Conservation (phyloP, 805 yeast genomes). For the Candida tibetensis region DNA sequence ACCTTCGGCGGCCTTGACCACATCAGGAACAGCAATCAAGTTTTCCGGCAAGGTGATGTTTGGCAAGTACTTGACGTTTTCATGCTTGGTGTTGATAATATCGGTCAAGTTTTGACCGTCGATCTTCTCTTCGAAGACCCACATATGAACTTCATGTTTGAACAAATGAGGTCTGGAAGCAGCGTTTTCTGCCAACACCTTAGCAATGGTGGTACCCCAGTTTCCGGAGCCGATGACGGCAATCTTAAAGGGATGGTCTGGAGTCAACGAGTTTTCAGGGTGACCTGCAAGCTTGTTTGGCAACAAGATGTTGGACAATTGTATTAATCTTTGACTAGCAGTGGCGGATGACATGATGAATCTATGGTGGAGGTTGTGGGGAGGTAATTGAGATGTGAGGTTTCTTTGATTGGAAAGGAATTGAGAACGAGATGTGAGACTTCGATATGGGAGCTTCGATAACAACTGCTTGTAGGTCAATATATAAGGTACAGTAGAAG, state of each 20-base stretch:
- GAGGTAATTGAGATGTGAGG: neutral
- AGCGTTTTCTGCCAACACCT: constrained; percentile 44
- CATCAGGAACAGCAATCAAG: constrained; percentile 40
- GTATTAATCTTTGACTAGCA: constrained; percentile 28
- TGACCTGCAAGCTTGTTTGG: constrained; percentile 15
- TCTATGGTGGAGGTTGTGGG: neutral
- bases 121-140: constrained; percentile 44
- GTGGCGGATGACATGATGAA: constrained; percentile 1
- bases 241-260: constrained; percentile 29
- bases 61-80: constrained; percentile 45
- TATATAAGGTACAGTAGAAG: too few relatives aligned
- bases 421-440: too few relatives aligned
- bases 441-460: too few relatives aligned
- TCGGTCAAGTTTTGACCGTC: constrained; percentile 42
- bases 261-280: constrained; percentile 3
- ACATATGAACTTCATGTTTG: constrained; percentile 40
- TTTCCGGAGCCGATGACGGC: constrained; percentile 47
- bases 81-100: constrained; percentile 42
- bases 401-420: too few relatives aligned
- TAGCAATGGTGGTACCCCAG: constrained; percentile 50
- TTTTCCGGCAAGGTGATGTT: constrained; percentile 41
- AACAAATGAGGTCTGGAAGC: constrained; percentile 38
- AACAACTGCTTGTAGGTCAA: too few relatives aligned
- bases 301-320: constrained; percentile 25
- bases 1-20: constrained; percentile 35